These are phyloP conservation scores for Takashimella tepidaria DNA, from an alignment of 1,284 basidiomycete species.

Conservation along the genomic window DNA sequence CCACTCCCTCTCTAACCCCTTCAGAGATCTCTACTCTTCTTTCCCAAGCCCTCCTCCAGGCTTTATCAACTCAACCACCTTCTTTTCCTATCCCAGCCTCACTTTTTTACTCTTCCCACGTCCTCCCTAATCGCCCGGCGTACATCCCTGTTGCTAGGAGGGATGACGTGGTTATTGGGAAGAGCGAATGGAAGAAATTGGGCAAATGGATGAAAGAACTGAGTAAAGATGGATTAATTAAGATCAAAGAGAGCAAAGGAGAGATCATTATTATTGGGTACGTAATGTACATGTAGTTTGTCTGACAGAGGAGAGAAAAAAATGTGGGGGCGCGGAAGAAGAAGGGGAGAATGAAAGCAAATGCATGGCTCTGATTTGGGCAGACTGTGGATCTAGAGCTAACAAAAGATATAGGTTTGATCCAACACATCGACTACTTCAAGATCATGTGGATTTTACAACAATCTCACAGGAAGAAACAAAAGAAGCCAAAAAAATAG, in stretches of 20 bases:
- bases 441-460: constrained; percentile 53
- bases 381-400: not conserved
- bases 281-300: constrained; percentile 2
- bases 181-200: constrained; percentile 65
- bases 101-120: constrained; percentile 66
- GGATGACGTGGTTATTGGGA: constrained; percentile 51
- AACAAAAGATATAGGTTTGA: constrained; percentile 54
- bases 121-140: constrained; percentile 69
- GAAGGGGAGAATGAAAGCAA: too few relatives aligned
- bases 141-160: constrained; percentile 60
- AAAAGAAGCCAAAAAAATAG: constrained; percentile 46
- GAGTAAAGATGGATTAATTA: constrained; percentile 66
- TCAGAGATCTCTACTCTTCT: constrained; percentile 55
- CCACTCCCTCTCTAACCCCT: constrained; percentile 51
- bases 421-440: constrained; percentile 57
- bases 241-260: constrained; percentile 65
- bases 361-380: not conserved
- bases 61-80: constrained; percentile 52
- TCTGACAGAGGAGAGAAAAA: constrained; percentile 43
- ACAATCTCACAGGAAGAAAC: constrained; percentile 60
- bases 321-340: too few relatives aligned
- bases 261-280: constrained; percentile 45
- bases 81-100: constrained; percentile 71
- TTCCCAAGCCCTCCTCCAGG: constrained; percentile 60
- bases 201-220: constrained; percentile 68